Evolutionary conservation across 129 eudicot genomes (phyloP).

Genomic region (Lactuca sativa): DNA sequence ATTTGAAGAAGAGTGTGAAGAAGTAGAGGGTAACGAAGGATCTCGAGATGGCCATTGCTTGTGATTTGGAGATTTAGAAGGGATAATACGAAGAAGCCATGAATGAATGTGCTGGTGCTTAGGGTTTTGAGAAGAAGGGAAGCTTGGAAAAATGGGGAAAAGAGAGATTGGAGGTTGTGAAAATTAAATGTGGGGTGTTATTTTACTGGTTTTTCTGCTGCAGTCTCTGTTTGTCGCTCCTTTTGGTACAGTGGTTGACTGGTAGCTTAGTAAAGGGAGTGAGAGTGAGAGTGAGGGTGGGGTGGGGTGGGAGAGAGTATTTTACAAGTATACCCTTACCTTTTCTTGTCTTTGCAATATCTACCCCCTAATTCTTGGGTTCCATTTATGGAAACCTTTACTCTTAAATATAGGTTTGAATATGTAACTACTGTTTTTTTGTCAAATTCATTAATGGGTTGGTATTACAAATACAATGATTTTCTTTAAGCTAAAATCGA

Average conservation of each 20-base stretch:
- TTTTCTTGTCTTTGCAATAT: background rate
- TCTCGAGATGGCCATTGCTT: conserved; percentile 50
- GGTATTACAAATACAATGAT: background rate
- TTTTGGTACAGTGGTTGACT: conserved; percentile 45
- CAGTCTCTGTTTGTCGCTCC: conserved; percentile 32
- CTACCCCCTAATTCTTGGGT: background rate
- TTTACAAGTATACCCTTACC: conserved; percentile 1
- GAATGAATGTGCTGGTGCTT: background rate
- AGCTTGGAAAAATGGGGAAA: conserved; percentile 35
- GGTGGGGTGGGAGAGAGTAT: background rate
- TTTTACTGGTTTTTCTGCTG: conserved; percentile 44
- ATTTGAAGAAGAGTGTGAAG: conserved; percentile 40
- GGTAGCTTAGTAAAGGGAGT: conserved; percentile 2
- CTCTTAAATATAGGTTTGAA: conserved; percentile 14
- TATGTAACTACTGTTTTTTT: background rate
- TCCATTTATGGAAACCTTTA: background rate
- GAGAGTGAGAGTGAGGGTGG: background rate
- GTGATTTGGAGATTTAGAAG: conserved; percentile 22
- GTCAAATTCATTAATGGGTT: background rate
- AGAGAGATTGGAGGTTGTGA: conserved; percentile 57
- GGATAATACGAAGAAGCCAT: conserved; percentile 33
- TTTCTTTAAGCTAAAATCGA: no score
- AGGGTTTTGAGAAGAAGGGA: conserved; percentile 23
- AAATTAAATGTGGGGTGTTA: conserved; percentile 50
- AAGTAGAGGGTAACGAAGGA: conserved; percentile 36